These are phyloP conservation scores for Uronychia binucleata DNA, from an alignment of 73 alveolate genomes.

Conservation along the genomic window DNA sequence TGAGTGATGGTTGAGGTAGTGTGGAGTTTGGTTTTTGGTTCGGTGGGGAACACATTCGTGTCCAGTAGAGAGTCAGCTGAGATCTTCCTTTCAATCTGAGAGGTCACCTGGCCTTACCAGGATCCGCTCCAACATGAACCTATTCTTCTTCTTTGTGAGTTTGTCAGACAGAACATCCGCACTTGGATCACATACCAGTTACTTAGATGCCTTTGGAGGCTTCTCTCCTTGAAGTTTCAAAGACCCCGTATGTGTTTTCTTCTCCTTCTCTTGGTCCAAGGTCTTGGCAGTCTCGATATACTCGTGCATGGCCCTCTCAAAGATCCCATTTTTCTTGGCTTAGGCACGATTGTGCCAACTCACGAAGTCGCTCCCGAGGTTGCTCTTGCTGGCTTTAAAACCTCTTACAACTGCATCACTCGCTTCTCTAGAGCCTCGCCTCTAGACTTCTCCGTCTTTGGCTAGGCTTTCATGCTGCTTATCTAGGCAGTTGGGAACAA, in stretches of 20 bases:
- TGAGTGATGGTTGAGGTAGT: too few relatives aligned
- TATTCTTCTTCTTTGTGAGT: neutral
- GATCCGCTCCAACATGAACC: neutral
- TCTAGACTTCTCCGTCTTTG: too few relatives aligned
- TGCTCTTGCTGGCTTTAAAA: neutral
- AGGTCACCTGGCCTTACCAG: too few relatives aligned
- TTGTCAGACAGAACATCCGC: neutral
- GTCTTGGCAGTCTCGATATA: neutral
- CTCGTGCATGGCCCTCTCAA: neutral
- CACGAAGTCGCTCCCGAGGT: neutral
- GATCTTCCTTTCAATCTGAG: too few relatives aligned
- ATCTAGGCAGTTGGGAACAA: too few relatives aligned
- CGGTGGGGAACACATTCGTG: too few relatives aligned
- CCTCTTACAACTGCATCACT: too few relatives aligned
- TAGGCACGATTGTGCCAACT: neutral
- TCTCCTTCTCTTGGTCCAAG: neutral
- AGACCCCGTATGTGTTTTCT: neutral
- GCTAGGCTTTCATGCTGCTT: too few relatives aligned
- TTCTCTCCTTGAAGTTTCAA: neutral
- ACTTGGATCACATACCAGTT: neutral
- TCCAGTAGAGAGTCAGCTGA: too few relatives aligned
- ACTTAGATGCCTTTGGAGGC: neutral
- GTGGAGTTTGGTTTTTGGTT: too few relatives aligned
- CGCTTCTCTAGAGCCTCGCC: too few relatives aligned
- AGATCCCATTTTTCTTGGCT: neutral